phyloP scores from a whole-genome alignment of 2,329 filamentous ascomycete species.

The Fusarium sp. region DNA sequence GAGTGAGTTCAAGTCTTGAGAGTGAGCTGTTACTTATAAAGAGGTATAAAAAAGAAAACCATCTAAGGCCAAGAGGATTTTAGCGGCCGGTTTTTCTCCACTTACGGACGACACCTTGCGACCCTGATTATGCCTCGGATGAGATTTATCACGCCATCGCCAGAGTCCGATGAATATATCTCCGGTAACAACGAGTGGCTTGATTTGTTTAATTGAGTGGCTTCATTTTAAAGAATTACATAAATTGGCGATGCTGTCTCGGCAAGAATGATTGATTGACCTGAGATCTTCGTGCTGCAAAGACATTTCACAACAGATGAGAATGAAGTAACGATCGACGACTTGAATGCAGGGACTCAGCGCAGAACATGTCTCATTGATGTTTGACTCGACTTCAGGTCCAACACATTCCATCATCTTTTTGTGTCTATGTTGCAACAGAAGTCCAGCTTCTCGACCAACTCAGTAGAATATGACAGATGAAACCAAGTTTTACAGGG shows the following conservation, averaged over 20 bases:
- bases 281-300: not conserved
- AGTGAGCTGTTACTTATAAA: not conserved
- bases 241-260: not conserved
- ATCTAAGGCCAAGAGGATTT: constrained; percentile 13
- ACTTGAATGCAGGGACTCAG: not conserved
- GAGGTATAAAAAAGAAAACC: constrained; percentile 11
- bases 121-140: constrained; percentile 32
- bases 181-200: not conserved
- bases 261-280: not conserved
- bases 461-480: not conserved
- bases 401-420: not conserved
- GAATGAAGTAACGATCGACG: not conserved
- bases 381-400: not conserved
- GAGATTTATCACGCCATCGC: constrained; percentile 39
- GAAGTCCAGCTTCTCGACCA: not conserved
- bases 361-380: not conserved
- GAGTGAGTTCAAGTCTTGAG: not conserved
- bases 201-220: not conserved
- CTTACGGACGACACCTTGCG: not conserved
- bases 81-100: constrained; percentile 35
- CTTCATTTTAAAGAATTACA: not conserved
- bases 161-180: not conserved
- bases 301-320: not conserved
- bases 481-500: not conserved
- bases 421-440: not conserved